These are phyloP conservation scores for Saccharum officinarum DNA, from an alignment of 176 grass and related monocot genomes.

Conservation along the genomic window DNA sequence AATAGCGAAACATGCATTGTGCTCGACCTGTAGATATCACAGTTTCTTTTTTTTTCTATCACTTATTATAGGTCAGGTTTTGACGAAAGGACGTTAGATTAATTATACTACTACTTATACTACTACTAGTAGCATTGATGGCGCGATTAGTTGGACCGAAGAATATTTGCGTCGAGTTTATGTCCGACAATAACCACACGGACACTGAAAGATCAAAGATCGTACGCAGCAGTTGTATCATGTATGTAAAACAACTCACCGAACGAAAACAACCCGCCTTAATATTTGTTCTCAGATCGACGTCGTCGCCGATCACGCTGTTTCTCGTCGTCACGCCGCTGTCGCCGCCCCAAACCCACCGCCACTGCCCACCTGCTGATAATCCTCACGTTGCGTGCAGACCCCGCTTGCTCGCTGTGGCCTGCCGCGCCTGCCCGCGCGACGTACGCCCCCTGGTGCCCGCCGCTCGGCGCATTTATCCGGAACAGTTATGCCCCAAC, in stretches of 20 bases:
- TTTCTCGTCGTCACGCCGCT: neutral
- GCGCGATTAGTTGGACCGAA: neutral
- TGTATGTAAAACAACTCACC: neutral
- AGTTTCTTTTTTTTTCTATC: too few species aligned
- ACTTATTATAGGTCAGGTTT: neutral
- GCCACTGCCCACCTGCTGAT: neutral
- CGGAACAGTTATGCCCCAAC: slow-evolving; percentile 21
- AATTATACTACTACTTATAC: neutral
- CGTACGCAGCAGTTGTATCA: neutral
- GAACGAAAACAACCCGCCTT: neutral
- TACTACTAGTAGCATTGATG: neutral
- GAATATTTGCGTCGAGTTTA: neutral
- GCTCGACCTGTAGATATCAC: too few species aligned
- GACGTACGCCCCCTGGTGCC: neutral
- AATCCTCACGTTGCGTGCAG: neutral
- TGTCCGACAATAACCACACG: neutral
- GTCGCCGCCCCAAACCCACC: neutral
- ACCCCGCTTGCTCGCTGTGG: neutral
- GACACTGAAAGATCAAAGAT: neutral
- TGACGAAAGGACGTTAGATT: neutral
- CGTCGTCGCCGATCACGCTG: neutral
- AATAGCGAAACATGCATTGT: too few species aligned
- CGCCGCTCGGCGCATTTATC: slow-evolving; percentile 18
- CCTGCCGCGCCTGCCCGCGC: too few species aligned
- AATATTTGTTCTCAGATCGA: neutral